Percentiles rank a stretch among this genome's conserved stretches.
Conservation (phyloP, 495 filamentous ascomycete species). For the Penicillium bovifimosum region DNA sequence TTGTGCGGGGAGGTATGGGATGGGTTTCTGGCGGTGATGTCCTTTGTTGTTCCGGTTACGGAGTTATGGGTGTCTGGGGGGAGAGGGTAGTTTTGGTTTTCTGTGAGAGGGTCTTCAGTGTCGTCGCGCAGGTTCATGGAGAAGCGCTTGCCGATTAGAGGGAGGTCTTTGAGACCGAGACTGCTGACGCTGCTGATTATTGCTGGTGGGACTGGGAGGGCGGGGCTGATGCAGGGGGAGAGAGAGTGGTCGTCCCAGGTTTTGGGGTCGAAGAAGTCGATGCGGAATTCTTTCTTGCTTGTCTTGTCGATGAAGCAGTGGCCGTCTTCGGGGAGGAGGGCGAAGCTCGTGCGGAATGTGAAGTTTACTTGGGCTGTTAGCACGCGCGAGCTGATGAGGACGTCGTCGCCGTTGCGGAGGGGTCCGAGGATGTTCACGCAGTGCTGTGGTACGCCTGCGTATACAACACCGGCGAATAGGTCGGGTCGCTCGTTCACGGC, state of each 20-base stretch:
- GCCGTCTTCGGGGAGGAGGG: constrained; percentile 82
- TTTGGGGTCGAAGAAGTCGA: constrained; percentile 79
- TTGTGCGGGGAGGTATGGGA: not conserved
- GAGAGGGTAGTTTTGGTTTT: not conserved
- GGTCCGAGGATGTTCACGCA: constrained; percentile 92
- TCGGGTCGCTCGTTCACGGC: constrained; percentile 84
- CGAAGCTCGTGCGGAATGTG: constrained; percentile 78
- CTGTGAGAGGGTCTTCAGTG: constrained; percentile 15
- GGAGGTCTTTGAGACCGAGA: constrained; percentile 41
- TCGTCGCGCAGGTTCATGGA: constrained; percentile 26
- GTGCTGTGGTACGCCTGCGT: constrained; percentile 75
- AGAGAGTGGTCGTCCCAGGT: constrained; percentile 75
- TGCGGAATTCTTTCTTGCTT: constrained; percentile 72
- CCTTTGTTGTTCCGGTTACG: constrained; percentile 6
- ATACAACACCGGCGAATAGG: constrained; percentile 81
- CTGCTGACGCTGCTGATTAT: constrained; percentile 7
- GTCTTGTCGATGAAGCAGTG: constrained; percentile 81
- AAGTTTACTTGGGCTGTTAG: constrained; percentile 95
- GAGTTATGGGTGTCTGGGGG: not conserved
- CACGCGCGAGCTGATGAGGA: constrained; percentile 82
- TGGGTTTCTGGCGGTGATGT: constrained; percentile 1
- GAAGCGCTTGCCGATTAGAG: constrained; percentile 36
- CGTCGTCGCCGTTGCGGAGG: constrained; percentile 83
- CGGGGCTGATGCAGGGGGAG: constrained; percentile 67
- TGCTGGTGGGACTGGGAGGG: constrained; percentile 40